phyloP scores from a whole-genome alignment of 495 filamentous ascomycete genomes.

The Hamigera avellanea region DNA sequence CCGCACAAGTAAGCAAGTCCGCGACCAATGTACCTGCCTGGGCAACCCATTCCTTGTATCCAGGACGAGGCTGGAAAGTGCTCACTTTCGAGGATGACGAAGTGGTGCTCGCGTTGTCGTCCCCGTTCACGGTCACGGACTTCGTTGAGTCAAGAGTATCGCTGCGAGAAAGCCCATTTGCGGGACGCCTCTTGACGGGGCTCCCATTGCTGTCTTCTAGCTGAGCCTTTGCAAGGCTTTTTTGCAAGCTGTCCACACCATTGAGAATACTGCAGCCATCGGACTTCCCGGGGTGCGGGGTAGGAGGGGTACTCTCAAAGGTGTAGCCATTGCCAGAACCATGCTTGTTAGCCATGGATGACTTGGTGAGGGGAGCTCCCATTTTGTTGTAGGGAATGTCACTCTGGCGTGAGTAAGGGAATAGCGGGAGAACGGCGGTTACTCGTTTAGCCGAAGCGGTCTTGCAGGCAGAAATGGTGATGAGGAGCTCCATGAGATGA shows the following conservation, averaged over 20 bases:
- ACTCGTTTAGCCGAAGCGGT: conserved; percentile 85
- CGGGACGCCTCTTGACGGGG: conserved; percentile 28
- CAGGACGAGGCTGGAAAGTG: conserved; percentile 69
- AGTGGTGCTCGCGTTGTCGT: conserved; percentile 43
- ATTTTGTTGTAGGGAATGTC: conserved; percentile 93
- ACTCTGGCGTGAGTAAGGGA: conserved; percentile 90
- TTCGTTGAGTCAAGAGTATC: conserved; percentile 48
- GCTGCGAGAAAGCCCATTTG: conserved; percentile 36
- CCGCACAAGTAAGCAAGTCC: conserved; percentile 87
- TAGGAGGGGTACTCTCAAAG: conserved; percentile 85
- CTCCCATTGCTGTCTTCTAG: conserved; percentile 40
- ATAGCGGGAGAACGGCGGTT: conserved; percentile 88
- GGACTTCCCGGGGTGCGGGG: conserved; percentile 57
- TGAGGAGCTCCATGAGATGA: conserved; percentile 88
- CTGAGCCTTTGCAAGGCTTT: conserved; percentile 50
- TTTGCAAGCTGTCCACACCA: conserved; percentile 52
- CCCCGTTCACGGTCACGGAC: conserved; percentile 17
- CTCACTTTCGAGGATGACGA: conserved; percentile 33
- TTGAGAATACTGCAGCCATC: conserved; percentile 52
- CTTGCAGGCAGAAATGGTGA: conserved; percentile 94
- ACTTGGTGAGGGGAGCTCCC: conserved; percentile 74
- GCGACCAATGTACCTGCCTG: conserved; percentile 94
- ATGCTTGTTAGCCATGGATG: conserved; percentile 35
- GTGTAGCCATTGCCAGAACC: conserved; percentile 56
- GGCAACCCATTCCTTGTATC: conserved; percentile 97